These are phyloP conservation scores for Boletus tylopilopsis DNA, from an alignment of 768 basidiomycete genomes.

Conservation along the genomic window DNA sequence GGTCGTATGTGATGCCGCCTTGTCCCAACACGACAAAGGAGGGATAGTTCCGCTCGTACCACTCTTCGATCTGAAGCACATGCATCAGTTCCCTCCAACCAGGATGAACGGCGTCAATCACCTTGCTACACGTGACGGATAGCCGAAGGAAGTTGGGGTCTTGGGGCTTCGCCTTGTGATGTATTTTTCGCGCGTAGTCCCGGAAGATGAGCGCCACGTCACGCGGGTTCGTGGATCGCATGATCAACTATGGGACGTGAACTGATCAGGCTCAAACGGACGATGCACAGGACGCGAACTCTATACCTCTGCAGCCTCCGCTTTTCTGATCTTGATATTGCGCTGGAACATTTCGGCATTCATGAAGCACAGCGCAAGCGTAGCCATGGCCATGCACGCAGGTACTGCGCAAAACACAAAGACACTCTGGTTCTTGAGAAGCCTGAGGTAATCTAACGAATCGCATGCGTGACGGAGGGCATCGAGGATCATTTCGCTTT, in stretches of 20 bases:
- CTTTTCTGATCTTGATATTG: slow-evolving; percentile 95
- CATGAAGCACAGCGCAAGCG: slow-evolving; percentile 89
- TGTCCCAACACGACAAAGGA: slow-evolving; percentile 60
- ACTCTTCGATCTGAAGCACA: slow-evolving; percentile 73
- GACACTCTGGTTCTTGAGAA: slow-evolving; percentile 86
- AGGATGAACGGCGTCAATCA: slow-evolving; percentile 31
- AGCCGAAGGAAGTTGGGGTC: slow-evolving; percentile 87
- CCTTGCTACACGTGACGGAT: slow-evolving; percentile 81
- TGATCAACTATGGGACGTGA: slow-evolving; percentile 63
- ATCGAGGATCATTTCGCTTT: slow-evolving; percentile 87
- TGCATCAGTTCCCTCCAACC: slow-evolving; percentile 2
- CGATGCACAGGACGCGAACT: slow-evolving; percentile 2
- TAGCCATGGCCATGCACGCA: slow-evolving; percentile 93
- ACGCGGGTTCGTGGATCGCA: slow-evolving; percentile 86
- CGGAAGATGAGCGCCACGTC: slow-evolving; percentile 90
- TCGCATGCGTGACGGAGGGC: slow-evolving; percentile 82
- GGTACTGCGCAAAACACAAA: slow-evolving; percentile 98
- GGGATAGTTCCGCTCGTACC: slow-evolving; percentile 92
- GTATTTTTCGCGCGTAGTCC: slow-evolving; percentile 76
- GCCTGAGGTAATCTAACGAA: slow-evolving; percentile 81
- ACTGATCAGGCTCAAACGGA: not conserved
- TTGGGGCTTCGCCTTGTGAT: slow-evolving; percentile 68
- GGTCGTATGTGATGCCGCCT: slow-evolving; percentile 37
- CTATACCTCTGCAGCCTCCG: slow-evolving; percentile 78
- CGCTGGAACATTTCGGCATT: slow-evolving; percentile 79